These are phyloP conservation scores for Spiraea crenata DNA, from an alignment of 331 rosid genomes.

Conservation along the genomic window DNA sequence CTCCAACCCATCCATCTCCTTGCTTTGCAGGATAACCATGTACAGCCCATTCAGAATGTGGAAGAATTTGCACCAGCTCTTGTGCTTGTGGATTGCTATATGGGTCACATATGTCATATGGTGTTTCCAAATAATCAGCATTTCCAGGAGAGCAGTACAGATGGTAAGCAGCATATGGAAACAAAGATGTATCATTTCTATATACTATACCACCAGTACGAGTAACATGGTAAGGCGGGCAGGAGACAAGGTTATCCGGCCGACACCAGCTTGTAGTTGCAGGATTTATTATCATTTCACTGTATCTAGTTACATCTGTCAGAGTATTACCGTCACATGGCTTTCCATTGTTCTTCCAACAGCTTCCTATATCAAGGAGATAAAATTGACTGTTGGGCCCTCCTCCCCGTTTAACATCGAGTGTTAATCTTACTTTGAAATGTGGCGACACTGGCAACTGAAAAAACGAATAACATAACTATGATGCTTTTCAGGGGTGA, in stretches of 20 bases:
- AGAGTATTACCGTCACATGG: constrained; percentile 47
- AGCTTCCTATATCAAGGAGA: constrained; percentile 54
- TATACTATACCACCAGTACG: constrained; percentile 36
- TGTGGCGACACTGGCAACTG: constrained; percentile 55
- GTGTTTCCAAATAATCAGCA: constrained; percentile 38
- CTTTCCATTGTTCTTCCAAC: constrained; percentile 61
- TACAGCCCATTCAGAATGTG: constrained; percentile 58
- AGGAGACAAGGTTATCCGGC: constrained; percentile 39
- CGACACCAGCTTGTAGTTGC: constrained; percentile 42
- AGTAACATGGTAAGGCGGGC: constrained; percentile 53
- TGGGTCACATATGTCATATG: constrained; percentile 56
- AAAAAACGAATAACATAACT: background rate
- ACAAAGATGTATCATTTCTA: constrained; percentile 49
- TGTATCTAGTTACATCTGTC: constrained; percentile 55
- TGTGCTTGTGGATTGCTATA: constrained; percentile 64
- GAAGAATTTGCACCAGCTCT: constrained; percentile 57
- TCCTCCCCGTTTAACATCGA: constrained; percentile 45
- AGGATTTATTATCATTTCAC: constrained; percentile 60
- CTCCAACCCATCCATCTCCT: constrained; percentile 65
- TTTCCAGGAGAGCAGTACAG: constrained; percentile 56
- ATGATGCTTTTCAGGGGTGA: background rate
- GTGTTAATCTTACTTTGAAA: constrained; percentile 49
- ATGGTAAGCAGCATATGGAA: constrained; percentile 59
- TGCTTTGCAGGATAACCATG: constrained; percentile 50
- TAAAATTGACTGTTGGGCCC: constrained; percentile 51